These are phyloP conservation scores for Cladosporium sp. DNA, from an alignment of 2,329 filamentous ascomycete genomes.

Conservation along the genomic window DNA sequence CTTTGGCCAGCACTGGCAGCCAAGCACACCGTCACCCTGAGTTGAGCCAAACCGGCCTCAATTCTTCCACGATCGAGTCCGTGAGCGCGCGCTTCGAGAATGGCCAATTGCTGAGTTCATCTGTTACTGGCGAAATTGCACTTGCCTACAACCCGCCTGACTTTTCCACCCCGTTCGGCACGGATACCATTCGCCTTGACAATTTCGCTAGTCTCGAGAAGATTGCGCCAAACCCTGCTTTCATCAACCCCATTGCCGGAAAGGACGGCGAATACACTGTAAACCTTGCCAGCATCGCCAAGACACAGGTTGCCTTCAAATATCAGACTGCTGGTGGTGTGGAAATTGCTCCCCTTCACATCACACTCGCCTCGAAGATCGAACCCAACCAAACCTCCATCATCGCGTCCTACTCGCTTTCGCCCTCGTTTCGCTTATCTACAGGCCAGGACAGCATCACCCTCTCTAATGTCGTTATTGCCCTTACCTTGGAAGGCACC, in stretches of 20 bases:
- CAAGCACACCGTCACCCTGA: constrained; percentile 72
- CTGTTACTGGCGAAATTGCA: constrained; percentile 83
- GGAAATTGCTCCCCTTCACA: constrained; percentile 62
- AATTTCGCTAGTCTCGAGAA: constrained; percentile 86
- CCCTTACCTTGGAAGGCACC: constrained; percentile 64
- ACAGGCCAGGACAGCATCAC: constrained; percentile 41
- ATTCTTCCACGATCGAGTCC: constrained; percentile 85
- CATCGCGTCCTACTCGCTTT: constrained; percentile 78
- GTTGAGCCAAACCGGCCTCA: constrained; percentile 72
- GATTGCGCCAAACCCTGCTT: constrained; percentile 88
- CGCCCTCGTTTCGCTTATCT: constrained; percentile 61
- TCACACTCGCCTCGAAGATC: constrained; percentile 76
- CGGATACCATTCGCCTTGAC: constrained; percentile 73
- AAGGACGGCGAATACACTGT: constrained; percentile 77
- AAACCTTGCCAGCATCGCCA: constrained; percentile 64
- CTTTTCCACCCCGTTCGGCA: constrained; percentile 38
- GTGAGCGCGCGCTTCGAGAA: constrained; percentile 81
- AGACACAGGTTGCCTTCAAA: constrained; percentile 78
- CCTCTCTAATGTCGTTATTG: constrained; percentile 70
- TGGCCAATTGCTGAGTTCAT: constrained; percentile 65
- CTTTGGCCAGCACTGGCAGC: constrained; percentile 62
- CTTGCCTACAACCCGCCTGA: constrained; percentile 69
- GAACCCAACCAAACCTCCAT: constrained; percentile 82
- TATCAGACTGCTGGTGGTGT: constrained; percentile 69
- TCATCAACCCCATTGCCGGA: constrained; percentile 67